Evolutionary conservation across 1,284 basidiomycete species (phyloP).

Genomic region (Takashimella koratensis): DNA sequence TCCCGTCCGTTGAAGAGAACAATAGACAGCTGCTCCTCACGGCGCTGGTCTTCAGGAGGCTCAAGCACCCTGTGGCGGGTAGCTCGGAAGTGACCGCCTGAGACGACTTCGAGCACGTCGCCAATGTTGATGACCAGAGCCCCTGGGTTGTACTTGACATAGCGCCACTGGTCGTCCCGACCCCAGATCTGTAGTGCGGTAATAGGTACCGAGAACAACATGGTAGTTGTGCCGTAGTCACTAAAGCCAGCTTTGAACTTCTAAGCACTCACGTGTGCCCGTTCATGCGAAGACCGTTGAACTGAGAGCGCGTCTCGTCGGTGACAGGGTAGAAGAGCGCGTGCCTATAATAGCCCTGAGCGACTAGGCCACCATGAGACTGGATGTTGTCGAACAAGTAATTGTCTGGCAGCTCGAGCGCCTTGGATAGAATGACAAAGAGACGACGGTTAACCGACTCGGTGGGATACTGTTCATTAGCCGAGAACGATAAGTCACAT

Average conservation of each 20-base stretch:
- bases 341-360: slow-evolving; percentile 15
- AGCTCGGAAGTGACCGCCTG: slow-evolving; percentile 30
- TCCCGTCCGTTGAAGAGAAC: slow-evolving; percentile 50
- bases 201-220: slow-evolving; percentile 13
- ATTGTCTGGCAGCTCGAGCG: slow-evolving; percentile 5
- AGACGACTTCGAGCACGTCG: no score
- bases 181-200: slow-evolving; percentile 10
- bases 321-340: slow-evolving; percentile 6
- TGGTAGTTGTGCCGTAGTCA: slow-evolving; percentile 13
- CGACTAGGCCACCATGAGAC: slow-evolving; percentile 10
- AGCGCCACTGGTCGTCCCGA: slow-evolving; percentile 10
- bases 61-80: slow-evolving; percentile 48
- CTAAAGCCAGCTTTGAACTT: not conserved
- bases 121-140: slow-evolving; percentile 12
- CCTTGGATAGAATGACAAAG: slow-evolving; percentile 8
- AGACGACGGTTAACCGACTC: not conserved
- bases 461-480: slow-evolving; percentile 1
- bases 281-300: not conserved
- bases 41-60: slow-evolving; percentile 44
- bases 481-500: not conserved
- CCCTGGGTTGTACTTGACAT: slow-evolving; percentile 12
- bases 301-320: not conserved
- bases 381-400: slow-evolving; percentile 6
- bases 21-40: slow-evolving; percentile 45
- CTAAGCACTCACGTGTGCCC: slow-evolving; percentile 7